Conservation (phyloP, 495 filamentous ascomycete species). For the Trichoderma orchidacearum region DNA sequence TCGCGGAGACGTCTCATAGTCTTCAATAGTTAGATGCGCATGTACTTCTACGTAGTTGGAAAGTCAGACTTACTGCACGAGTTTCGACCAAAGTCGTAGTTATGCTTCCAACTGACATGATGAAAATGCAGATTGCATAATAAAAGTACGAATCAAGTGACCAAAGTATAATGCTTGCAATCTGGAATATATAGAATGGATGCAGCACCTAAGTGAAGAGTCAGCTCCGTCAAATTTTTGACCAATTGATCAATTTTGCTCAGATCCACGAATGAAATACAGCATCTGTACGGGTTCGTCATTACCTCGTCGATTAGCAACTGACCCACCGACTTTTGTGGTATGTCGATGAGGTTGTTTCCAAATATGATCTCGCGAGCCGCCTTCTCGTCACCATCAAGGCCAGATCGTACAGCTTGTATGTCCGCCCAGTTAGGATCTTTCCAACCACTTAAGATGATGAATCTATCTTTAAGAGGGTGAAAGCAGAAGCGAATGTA, state of each 20-base stretch:
- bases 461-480: constrained; percentile 74
- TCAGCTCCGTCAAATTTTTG: no score
- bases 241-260: no score
- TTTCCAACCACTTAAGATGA: constrained; percentile 79
- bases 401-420: constrained; percentile 60
- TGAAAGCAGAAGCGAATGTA: constrained; percentile 91
- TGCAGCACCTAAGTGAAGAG: constrained; percentile 49
- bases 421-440: constrained; percentile 79
- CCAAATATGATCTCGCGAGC: constrained; percentile 78
- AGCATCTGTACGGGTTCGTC: neutral
- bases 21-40: constrained; percentile 23
- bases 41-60: neutral
- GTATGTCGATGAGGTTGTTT: constrained; percentile 75
- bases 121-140: constrained; percentile 89
- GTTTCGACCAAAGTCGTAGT: constrained; percentile 82
- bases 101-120: constrained; percentile 90
- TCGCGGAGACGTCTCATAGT: constrained; percentile 86
- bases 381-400: constrained; percentile 82
- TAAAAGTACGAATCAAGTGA: constrained; percentile 94
- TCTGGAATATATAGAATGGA: constrained; percentile 96
- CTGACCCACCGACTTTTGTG: constrained; percentile 70
- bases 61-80: constrained; percentile 45
- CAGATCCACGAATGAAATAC: no score
- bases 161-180: constrained; percentile 91
- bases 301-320: constrained; percentile 81